Conservation (phyloP, 1,139 yeast genomes). For the Scheffersomyces insectosa region DNA sequence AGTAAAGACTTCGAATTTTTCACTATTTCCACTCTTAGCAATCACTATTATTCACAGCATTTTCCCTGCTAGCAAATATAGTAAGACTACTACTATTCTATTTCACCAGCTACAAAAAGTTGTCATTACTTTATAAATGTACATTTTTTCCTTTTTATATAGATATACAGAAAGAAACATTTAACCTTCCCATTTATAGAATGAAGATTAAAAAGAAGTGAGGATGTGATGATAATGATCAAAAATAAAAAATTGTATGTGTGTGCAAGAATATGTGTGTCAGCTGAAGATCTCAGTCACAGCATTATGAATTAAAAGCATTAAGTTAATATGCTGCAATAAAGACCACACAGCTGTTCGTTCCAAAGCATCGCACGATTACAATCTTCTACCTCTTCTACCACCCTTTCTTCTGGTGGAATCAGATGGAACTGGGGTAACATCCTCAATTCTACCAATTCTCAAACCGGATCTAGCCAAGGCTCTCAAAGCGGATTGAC, state of each 20-base stretch:
- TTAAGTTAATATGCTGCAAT: slow-evolving; percentile 22
- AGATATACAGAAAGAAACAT: background rate
- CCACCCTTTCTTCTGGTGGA: slow-evolving; percentile 99
- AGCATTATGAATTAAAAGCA: slow-evolving; percentile 3
- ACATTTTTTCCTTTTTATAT: slow-evolving; percentile 6
- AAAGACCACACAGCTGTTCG: background rate
- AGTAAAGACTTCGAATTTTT: no score
- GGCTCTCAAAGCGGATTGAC: slow-evolving; percentile 99
- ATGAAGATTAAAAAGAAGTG: no score
- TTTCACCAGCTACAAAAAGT: no score
- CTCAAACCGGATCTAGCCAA: slow-evolving; percentile 99
- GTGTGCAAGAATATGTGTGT: no score
- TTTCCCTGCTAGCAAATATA: no score
- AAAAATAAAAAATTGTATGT: no score
- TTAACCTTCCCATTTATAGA: no score
- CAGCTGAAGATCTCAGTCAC: background rate
- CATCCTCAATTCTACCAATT: slow-evolving; percentile 99
- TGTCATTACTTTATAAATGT: slow-evolving; percentile 10
- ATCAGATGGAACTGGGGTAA: slow-evolving; percentile 99
- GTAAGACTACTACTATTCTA: no score
- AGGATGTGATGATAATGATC: no score
- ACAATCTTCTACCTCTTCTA: slow-evolving; percentile 99
- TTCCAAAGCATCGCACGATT: slow-evolving; percentile 29
- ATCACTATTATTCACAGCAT: no score
- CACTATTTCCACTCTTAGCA: no score